These are phyloP conservation scores for Naematelia encephala DNA, from an alignment of 768 basidiomycete species.

Conservation along the genomic window DNA sequence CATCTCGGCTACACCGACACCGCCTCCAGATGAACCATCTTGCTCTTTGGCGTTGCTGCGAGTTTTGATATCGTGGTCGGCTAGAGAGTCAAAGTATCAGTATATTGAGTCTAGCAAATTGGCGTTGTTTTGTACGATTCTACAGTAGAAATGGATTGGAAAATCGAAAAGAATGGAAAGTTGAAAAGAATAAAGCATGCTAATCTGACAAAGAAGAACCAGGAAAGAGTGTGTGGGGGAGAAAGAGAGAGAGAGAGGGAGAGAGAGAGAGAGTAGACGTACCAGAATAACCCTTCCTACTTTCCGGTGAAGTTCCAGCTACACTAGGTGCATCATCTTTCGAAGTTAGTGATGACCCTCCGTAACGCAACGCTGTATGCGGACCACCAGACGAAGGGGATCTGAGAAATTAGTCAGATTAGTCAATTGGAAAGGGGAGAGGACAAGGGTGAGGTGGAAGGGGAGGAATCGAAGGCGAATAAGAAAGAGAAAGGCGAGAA, in stretches of 20 bases:
- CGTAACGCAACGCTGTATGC: slow-evolving; percentile 33
- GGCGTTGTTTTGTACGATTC: neutral
- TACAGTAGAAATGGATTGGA: neutral
- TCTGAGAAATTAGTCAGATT: neutral
- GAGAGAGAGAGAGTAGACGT: slow-evolving; percentile 9
- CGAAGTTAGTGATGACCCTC: slow-evolving; percentile 37
- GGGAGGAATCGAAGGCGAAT: neutral
- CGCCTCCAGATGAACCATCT: slow-evolving; percentile 44
- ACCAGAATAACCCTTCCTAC: slow-evolving; percentile 33
- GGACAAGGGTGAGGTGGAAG: neutral
- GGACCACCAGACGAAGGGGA: slow-evolving; percentile 19
- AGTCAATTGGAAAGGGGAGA: no score
- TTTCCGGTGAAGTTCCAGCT: slow-evolving; percentile 37
- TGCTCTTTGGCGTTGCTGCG: slow-evolving; percentile 37
- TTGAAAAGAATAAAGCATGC: neutral
- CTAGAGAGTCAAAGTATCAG: slow-evolving; percentile 10
- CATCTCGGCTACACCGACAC: slow-evolving; percentile 49
- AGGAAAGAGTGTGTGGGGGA: neutral
- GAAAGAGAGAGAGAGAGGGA: neutral
- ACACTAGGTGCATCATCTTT: slow-evolving; percentile 25
- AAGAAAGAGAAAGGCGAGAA: neutral
- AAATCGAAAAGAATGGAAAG: neutral
- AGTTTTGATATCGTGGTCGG: slow-evolving; percentile 37
- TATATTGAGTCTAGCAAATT: neutral
- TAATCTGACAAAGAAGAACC: neutral